Conservation (phyloP, 78 protist species). For the Polysphondylium violaceum region DNA sequence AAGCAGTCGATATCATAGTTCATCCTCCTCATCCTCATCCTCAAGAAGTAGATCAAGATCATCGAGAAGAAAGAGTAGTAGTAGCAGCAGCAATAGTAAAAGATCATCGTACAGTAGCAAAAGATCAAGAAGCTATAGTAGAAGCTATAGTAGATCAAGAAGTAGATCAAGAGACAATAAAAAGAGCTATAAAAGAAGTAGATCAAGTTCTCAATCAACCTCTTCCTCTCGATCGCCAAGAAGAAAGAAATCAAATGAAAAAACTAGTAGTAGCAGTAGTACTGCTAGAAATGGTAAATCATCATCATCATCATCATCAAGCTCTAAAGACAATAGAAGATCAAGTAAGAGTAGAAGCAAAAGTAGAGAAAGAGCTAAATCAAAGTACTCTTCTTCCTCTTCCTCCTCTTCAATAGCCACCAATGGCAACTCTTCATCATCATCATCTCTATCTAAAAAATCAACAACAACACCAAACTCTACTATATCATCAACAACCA, state of each 20-base stretch:
- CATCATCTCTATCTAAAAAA: neutral
- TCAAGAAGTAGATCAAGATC: conserved; percentile 18
- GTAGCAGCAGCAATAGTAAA: neutral
- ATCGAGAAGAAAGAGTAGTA: neutral
- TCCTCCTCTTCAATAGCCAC: neutral
- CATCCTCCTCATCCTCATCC: neutral
- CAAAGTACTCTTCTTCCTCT: neutral
- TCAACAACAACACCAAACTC: neutral
- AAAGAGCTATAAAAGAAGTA: conserved; percentile 18
- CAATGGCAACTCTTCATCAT: neutral
- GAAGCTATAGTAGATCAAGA: conserved; percentile 12
- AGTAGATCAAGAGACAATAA: neutral
- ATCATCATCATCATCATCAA: conserved; percentile 1
- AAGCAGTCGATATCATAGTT: neutral
- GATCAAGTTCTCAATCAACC: conserved; percentile 18
- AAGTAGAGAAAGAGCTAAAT: neutral
- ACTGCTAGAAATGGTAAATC: neutral
- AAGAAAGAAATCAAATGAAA: conserved; percentile 4
- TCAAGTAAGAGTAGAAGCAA: neutral
- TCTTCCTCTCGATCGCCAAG: conserved; percentile 6
- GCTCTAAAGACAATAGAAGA: neutral
- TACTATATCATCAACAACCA: neutral
- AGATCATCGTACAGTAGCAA: neutral
- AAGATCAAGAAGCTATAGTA: neutral
- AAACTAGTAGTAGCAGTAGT: neutral